Conservation (phyloP, 108 stramenopile species). For the Bacterosira constricta region DNA sequence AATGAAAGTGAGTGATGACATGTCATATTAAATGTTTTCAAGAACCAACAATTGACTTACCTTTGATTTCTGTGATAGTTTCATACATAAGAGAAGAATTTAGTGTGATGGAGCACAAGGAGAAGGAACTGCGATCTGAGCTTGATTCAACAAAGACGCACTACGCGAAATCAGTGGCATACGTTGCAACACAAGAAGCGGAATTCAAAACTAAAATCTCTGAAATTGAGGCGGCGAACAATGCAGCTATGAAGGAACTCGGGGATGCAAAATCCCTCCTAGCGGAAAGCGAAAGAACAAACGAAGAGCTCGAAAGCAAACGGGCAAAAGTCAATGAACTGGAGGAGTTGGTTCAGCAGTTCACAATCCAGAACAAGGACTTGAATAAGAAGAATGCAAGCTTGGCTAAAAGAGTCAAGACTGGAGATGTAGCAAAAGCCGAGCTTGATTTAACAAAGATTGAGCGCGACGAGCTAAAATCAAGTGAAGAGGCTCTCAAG, state of each 20-base stretch:
- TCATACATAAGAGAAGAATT: no score
- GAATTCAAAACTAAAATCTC: background rate
- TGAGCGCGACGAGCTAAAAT: background rate
- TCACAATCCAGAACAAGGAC: background rate
- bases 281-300: background rate
- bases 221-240: no score
- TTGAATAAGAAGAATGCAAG: background rate
- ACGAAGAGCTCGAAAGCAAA: background rate
- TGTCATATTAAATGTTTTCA: no score
- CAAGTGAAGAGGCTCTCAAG: constrained; percentile 2
- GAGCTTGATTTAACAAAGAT: background rate
- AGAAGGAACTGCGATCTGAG: background rate
- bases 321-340: background rate
- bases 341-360: background rate
- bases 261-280: no score
- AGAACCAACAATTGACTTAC: no score
- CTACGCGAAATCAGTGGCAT: background rate
- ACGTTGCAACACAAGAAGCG: background rate
- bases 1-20: no score
- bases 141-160: background rate
- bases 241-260: no score
- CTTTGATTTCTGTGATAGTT: no score
- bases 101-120: no score
- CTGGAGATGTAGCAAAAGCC: no score
- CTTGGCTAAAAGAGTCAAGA: background rate